These are phyloP conservation scores for Melaleuca quinquenervia DNA, from an alignment of 345 rosid species.

Conservation along the genomic window DNA sequence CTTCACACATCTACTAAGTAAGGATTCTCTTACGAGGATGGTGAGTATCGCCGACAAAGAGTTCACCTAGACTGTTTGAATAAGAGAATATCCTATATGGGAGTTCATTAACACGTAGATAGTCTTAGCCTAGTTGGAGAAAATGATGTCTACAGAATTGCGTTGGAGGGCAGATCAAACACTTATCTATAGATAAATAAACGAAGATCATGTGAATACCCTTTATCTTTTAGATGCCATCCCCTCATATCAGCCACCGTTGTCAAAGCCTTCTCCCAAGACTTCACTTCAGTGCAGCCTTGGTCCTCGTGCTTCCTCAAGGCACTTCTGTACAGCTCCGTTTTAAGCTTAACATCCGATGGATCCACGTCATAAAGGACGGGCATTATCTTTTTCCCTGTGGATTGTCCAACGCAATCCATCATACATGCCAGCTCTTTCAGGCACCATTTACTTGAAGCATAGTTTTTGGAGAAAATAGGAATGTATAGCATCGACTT, in stretches of 20 bases:
- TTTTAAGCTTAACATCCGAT: rapidly evolving
- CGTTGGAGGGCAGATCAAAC: too few relatives aligned
- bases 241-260: neutral
- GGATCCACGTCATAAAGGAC: neutral
- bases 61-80: neutral
- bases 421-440: neutral
- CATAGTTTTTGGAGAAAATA: neutral
- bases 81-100: neutral
- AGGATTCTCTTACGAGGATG: neutral
- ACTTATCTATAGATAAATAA: neutral
- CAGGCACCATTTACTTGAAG: neutral
- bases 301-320: neutral
- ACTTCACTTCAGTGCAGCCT: neutral
- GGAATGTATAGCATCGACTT: neutral
- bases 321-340: rapidly evolving
- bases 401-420: neutral
- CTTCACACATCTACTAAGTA: rapidly evolving
- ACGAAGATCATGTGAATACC: neutral
- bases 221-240: neutral
- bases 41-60: neutral
- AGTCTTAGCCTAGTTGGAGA: neutral
- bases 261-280: neutral
- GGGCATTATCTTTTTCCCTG: rapidly evolving
- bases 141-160: neutral
- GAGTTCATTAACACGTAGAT: neutral